Conservation (phyloP, 2,329 filamentous ascomycete species). For the Cladosporium sp. region DNA sequence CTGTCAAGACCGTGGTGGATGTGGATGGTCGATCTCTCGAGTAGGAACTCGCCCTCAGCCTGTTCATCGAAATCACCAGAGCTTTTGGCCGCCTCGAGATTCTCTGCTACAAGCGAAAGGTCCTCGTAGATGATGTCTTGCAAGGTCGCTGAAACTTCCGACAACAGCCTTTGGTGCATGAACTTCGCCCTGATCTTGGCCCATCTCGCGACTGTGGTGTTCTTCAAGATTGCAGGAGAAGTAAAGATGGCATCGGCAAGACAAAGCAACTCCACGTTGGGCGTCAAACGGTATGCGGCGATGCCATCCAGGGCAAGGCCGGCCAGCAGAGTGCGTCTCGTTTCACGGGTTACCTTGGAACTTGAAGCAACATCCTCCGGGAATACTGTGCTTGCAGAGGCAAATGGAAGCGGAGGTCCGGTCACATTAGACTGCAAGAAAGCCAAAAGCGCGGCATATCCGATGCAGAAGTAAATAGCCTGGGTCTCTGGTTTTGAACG, state of each 20-base stretch:
- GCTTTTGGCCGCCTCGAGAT: constrained; percentile 27
- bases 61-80: constrained; percentile 1
- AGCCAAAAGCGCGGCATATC: constrained; percentile 68
- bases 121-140: constrained; percentile 63
- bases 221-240: constrained; percentile 48
- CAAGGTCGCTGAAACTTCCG: constrained; percentile 60
- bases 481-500: constrained; percentile 43
- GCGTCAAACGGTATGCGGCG: constrained; percentile 79
- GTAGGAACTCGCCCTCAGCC: constrained; percentile 59
- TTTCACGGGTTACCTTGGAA: constrained; percentile 37
- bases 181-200: constrained; percentile 70
- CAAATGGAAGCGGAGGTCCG: constrained; percentile 72
- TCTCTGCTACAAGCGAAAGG: constrained; percentile 56
- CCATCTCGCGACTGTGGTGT: constrained; percentile 56
- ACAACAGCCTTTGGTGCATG: constrained; percentile 67
- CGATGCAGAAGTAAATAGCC: constrained; percentile 55
- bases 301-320: constrained; percentile 80
- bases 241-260: constrained; percentile 65
- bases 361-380: constrained; percentile 47
- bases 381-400: constrained; percentile 51
- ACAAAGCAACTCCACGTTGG: constrained; percentile 79
- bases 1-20: constrained; percentile 80
- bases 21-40: constrained; percentile 81
- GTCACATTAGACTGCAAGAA: constrained; percentile 89
- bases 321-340: constrained; percentile 63